These are phyloP conservation scores for Golubevia sp. DNA, from an alignment of 1,284 basidiomycete species.

Conservation along the genomic window DNA sequence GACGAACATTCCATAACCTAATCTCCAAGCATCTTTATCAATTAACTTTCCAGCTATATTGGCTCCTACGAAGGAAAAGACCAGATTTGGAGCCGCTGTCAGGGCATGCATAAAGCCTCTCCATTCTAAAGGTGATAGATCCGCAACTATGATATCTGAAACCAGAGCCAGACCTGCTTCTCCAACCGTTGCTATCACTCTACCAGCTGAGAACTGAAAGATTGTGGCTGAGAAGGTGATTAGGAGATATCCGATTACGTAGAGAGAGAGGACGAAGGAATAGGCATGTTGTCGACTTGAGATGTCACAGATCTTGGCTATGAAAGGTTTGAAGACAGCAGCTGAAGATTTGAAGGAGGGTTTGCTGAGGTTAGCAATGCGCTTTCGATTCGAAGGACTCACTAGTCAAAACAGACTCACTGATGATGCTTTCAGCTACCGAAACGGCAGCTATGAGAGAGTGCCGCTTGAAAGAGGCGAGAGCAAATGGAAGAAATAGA, in stretches of 20 bases:
- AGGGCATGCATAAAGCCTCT: constrained; percentile 4
- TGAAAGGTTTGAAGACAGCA: constrained; percentile 12
- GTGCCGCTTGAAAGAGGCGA: too few relatives aligned
- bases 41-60: too few relatives aligned
- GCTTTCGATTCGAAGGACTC: too few relatives aligned
- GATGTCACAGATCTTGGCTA: constrained; percentile 9
- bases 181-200: constrained; percentile 18
- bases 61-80: too few relatives aligned
- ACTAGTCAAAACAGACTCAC: too few relatives aligned
- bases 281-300: constrained; percentile 3
- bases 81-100: too few relatives aligned
- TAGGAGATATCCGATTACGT: constrained; percentile 6
- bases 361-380: too few relatives aligned
- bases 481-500: too few relatives aligned
- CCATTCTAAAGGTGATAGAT: constrained; percentile 24
- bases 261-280: background rate
- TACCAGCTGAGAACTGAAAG: constrained; percentile 15
- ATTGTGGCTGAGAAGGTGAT: background rate
- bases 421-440: too few relatives aligned
- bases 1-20: constrained; percentile 22
- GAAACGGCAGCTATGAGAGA: too few relatives aligned
- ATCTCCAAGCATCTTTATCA: too few relatives aligned
- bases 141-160: constrained; percentile 24
- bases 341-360: too few relatives aligned
- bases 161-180: constrained; percentile 24